These are phyloP conservation scores for Podaxis sp. DNA, from an alignment of 768 basidiomycete genomes.

Conservation along the genomic window DNA sequence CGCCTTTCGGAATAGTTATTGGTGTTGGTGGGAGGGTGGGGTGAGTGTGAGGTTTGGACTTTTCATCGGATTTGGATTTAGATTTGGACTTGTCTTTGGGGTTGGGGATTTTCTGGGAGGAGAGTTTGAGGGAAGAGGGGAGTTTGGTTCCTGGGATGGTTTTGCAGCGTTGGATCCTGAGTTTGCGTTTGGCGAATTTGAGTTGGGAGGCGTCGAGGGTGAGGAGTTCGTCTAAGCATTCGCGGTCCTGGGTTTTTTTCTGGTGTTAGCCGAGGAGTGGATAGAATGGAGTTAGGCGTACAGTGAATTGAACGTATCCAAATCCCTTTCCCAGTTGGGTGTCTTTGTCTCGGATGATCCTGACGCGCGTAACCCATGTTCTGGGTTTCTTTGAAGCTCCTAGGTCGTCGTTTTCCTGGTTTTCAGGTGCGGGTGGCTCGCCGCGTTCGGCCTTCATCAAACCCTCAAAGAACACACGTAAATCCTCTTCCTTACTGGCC, in stretches of 20 bases:
- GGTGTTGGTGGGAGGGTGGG: constrained; percentile 21
- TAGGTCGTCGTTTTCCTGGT: constrained; percentile 26
- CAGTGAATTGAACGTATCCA: constrained; percentile 86
- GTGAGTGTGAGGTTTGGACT: constrained; percentile 18
- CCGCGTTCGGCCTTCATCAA: constrained; percentile 73
- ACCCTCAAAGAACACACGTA: constrained; percentile 84
- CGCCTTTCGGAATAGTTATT: constrained; percentile 65
- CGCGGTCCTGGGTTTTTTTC: constrained; percentile 61
- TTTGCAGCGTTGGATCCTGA: constrained; percentile 91
- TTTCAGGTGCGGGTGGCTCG: constrained; percentile 34
- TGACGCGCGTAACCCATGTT: constrained; percentile 80
- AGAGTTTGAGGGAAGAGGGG: constrained; percentile 21
- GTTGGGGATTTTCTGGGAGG: constrained; percentile 18
- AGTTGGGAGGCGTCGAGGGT: constrained; percentile 75
- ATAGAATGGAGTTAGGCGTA: constrained; percentile 36
- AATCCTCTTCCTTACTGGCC: constrained; percentile 85
- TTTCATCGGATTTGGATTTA: background rate
- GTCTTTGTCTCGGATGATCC: constrained; percentile 85
- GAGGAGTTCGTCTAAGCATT: constrained; percentile 90
- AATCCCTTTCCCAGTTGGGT: constrained; percentile 96
- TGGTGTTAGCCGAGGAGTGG: constrained; percentile 5
- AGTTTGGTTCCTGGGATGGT: constrained; percentile 45
- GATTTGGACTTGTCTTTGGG: constrained; percentile 2
- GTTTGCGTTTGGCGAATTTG: constrained; percentile 90
- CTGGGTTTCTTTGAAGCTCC: constrained; percentile 34